A percentile compares a stretch with the other conserved stretches of the same genome.
These are phyloP conservation scores for Rhizopogon rudus DNA, from an alignment of 768 basidiomycete species.

Conservation along the genomic window DNA sequence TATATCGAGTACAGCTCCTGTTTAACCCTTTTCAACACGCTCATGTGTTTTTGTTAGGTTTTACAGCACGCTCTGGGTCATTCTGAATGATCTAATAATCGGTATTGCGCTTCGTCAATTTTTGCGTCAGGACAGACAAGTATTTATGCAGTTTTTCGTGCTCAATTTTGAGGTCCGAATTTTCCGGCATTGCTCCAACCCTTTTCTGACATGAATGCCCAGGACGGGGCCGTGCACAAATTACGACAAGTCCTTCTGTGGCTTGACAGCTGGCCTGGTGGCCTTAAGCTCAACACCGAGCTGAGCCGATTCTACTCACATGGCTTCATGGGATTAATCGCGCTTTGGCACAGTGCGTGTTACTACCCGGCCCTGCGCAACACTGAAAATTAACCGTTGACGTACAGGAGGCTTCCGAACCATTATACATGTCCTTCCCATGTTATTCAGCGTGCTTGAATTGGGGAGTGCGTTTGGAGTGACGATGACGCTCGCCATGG, in stretches of 20 bases:
- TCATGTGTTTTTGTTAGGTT: constrained; percentile 44
- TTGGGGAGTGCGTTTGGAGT: constrained; percentile 38
- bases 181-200: not conserved
- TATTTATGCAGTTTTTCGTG: constrained; percentile 38
- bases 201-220: not conserved
- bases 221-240: constrained; percentile 22
- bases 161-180: constrained; percentile 36
- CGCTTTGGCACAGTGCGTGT: constrained; percentile 67
- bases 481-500: constrained; percentile 62
- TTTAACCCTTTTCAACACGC: not conserved
- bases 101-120: constrained; percentile 71
- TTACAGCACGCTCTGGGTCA: constrained; percentile 88
- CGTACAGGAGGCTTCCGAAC: constrained; percentile 13
- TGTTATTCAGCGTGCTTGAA: constrained; percentile 31
- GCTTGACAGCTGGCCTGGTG: constrained; percentile 95
- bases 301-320: constrained; percentile 83
- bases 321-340: constrained; percentile 59
- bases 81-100: constrained; percentile 86
- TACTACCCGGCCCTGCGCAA: not conserved
- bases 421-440: constrained; percentile 24
- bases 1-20: constrained; percentile 56
- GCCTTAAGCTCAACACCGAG: constrained; percentile 93
- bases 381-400: not conserved
- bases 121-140: constrained; percentile 57
- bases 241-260: constrained; percentile 59